Evolutionary conservation across 345 rosid species (phyloP), one percentile per base, ranked within the genome.

Genomic region (Gossypium australe): DNA sequence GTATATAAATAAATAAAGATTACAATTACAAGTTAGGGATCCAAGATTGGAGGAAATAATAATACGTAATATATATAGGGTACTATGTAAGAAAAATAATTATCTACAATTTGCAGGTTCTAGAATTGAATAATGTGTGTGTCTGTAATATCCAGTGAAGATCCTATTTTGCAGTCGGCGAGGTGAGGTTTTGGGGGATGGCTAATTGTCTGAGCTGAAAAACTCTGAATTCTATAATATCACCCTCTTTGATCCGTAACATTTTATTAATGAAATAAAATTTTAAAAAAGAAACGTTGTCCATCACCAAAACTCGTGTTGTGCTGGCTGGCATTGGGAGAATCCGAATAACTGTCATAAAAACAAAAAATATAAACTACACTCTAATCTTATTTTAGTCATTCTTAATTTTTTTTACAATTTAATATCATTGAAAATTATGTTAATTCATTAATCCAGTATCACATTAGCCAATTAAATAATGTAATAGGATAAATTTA

Each of bases 141-240:
- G 41, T 5, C 41, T 34, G 41, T 4, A 48, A 9, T 27, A 66
- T 55, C 59, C 67, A 11, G 78, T 2, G 24, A 24, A 72, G 78
- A 74, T 70, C 71, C 75, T 61, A 79, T 8, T 12, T 68, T 78
- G 70, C 29, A 11, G 71, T 71, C 60, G 75, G 43, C 20, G 25
- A 20, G 61, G 60, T 56, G 11, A 18, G 60, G 61, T 69, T 25
- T 7, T 51, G 55, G n/a, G n/a, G 17, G 56, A 47, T 68, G 70
- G 1, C 18, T n/a, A 52, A 29, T 47, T 27, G 48, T 45, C 47
- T 52, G 61, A 51, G 25, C 18, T 27, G 58, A 25, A 70, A 2
- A 43, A 5, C n/a, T 53, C 11, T 66, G 34, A 27, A 18, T 25
- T 24, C 43, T 41, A 41, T 27, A 20, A 51, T 34, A 34, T 34